Conservation (phyloP, 2,329 filamentous ascomycete species). For the Botrytis galanthina region DNA sequence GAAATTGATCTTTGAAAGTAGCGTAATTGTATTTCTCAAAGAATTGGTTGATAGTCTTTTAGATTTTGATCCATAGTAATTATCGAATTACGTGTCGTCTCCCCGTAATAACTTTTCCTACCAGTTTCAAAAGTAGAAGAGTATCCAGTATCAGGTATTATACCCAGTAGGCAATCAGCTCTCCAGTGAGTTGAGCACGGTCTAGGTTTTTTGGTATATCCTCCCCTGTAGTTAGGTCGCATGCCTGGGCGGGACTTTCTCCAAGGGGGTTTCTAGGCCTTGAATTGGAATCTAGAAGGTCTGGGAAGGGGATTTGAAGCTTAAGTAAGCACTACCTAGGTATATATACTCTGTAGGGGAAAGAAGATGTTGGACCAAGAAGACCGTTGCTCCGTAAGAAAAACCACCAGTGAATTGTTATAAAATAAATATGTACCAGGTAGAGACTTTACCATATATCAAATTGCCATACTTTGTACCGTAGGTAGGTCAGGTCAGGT, state of each 20-base stretch:
- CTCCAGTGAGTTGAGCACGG: constrained; percentile 9
- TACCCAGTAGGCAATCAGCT: neutral
- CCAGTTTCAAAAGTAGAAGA: constrained; percentile 1
- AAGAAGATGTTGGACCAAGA: neutral
- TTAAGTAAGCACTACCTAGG: neutral
- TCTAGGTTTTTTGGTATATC: neutral
- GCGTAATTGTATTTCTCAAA: neutral
- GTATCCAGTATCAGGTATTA: neutral
- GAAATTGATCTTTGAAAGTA: neutral
- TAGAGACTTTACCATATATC: neutral
- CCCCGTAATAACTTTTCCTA: neutral
- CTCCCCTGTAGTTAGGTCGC: neutral
- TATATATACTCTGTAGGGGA: neutral
- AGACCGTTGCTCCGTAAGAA: neutral
- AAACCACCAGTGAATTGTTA: neutral
- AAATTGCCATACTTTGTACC: neutral
- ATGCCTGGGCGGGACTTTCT: neutral
- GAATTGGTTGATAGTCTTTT: neutral
- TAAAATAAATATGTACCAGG: neutral
- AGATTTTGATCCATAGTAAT: constrained; percentile 8
- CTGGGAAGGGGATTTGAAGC: neutral
- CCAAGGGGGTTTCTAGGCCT: neutral
- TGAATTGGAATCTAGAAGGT: neutral
- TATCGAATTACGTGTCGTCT: constrained; percentile 17
- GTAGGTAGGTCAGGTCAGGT: too few relatives aligned